Evolutionary conservation across 2,329 filamentous ascomycete genomes (phyloP).

Genomic region (Colletotrichum trifolii): DNA sequence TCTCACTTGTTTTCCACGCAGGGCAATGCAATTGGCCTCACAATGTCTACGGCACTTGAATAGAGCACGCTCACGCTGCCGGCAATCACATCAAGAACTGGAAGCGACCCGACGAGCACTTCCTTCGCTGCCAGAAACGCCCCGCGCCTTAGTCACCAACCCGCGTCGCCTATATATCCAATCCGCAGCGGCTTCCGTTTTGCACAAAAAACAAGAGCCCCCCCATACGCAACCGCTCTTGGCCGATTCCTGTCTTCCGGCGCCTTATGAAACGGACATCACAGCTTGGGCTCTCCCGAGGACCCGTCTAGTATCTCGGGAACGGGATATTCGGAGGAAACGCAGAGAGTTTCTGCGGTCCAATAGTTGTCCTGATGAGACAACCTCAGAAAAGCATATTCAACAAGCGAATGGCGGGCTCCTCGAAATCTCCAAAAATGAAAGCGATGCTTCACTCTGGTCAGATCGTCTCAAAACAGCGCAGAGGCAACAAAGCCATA

Average conservation of each 20-base stretch:
- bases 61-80: slow-evolving; percentile 38
- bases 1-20: slow-evolving; percentile 21
- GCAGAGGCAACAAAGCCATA: slow-evolving; percentile 38
- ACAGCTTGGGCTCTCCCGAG: too few species aligned
- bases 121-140: not conserved
- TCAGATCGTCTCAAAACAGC: slow-evolving; percentile 37
- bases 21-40: slow-evolving; percentile 38
- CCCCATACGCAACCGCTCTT: too few species aligned
- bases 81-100: slow-evolving; percentile 26
- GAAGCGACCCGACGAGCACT: slow-evolving; percentile 14
- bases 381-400: not conserved
- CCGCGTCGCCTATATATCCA: too few species aligned
- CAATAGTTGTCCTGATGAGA: too few species aligned
- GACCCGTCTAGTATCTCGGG: too few species aligned
- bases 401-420: not conserved
- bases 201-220: too few species aligned
- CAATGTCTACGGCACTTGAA: slow-evolving; percentile 39
- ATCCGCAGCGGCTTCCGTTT: too few species aligned
- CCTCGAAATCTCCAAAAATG: slow-evolving; percentile 19
- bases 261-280: too few species aligned
- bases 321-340: too few species aligned
- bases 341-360: too few species aligned
- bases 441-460: slow-evolving; percentile 38
- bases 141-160: not conserved
- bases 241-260: too few species aligned